Evolutionary conservation across 805 yeast genomes (phyloP), one percentile per base, ranked within the genome.

Genomic region (Metschnikowia koreensis): DNA sequence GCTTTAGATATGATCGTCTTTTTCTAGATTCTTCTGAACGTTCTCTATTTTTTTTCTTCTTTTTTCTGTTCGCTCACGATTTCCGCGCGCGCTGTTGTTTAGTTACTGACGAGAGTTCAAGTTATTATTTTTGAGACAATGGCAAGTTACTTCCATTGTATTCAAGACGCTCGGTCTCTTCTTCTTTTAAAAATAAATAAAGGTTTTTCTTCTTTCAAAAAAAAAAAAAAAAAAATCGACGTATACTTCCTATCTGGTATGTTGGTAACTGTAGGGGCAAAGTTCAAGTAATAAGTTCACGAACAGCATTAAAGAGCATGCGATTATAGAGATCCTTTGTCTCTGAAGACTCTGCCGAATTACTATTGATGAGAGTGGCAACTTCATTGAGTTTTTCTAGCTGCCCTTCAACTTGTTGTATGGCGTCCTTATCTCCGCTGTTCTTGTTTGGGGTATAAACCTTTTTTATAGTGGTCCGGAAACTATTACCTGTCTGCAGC

Each of bases 381-480:
- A 64, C 48, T 48, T 56, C 57, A 40, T 60, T 62, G 26, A 71
- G 64, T 38, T 67, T 66, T 37, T 65, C 66, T 22, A 72, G 61
- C 13, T 58, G 64, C 8, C 45, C 51, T 41, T 70, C 75, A 2
- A 75, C 60, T 26, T 49, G 45, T 17, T 57, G 53, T 9, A 72
- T 63, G 27, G 55, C 45, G 27, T 66, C 69, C 44, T 56, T 54
- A 56, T 74, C 66, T 1, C 76, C 77, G 9, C 63, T 55, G 41
- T 64, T 69, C 49, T 65, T 67, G 13, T 51, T 51, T 1, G 76
- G 76, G 1, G 75, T 62, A 52, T 59, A 73, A 7, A 75, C 60
- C 59, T 73, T 74, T 49, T 63, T 65, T 38, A 72, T 67, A 7
- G 68, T 64, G 4, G 76, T 72, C 47, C 68, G 68, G 59, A 71